Evolutionary conservation across 2,329 filamentous ascomycete genomes (phyloP).

Genomic region (Davidsoniella eucalypti): DNA sequence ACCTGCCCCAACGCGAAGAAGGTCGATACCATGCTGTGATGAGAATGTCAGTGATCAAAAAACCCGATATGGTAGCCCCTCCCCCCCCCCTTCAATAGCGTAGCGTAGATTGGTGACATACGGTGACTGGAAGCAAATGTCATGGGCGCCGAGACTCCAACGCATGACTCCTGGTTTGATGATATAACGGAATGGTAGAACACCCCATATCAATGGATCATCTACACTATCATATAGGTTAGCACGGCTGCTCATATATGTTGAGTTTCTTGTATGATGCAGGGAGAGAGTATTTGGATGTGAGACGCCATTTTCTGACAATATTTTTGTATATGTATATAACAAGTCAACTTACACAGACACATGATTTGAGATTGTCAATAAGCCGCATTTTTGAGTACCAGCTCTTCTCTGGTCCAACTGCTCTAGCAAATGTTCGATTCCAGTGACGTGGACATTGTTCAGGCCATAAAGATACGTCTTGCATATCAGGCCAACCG

Average conservation of each 20-base stretch:
- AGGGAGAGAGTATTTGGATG: neutral
- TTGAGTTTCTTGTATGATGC: neutral
- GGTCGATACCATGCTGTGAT: slow-evolving; percentile 41
- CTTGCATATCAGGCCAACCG: slow-evolving; percentile 53
- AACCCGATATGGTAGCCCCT: too few species aligned
- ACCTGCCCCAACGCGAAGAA: slow-evolving; percentile 89
- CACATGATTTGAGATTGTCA: slow-evolving; percentile 46
- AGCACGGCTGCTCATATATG: neutral
- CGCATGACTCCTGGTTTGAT: slow-evolving; percentile 60
- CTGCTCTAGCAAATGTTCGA: slow-evolving; percentile 57
- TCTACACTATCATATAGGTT: slow-evolving; percentile 47
- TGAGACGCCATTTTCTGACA: neutral
- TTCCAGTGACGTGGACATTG: slow-evolving; percentile 57
- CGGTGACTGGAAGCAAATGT: slow-evolving; percentile 87
- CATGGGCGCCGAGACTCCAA: slow-evolving; percentile 83
- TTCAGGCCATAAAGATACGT: slow-evolving; percentile 62
- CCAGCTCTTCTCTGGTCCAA: slow-evolving; percentile 55
- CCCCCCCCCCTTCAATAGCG: neutral
- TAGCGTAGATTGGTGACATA: slow-evolving; percentile 23
- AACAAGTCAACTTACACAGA: slow-evolving; percentile 21
- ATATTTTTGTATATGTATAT: slow-evolving; percentile 28
- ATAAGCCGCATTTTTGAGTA: slow-evolving; percentile 54
- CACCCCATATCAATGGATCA: slow-evolving; percentile 87
- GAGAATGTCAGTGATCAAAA: neutral
- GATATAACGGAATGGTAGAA: slow-evolving; percentile 58